Base-by-base conservation (phyloP, 139 green algal species). In the Ulvella scutata region DNA sequence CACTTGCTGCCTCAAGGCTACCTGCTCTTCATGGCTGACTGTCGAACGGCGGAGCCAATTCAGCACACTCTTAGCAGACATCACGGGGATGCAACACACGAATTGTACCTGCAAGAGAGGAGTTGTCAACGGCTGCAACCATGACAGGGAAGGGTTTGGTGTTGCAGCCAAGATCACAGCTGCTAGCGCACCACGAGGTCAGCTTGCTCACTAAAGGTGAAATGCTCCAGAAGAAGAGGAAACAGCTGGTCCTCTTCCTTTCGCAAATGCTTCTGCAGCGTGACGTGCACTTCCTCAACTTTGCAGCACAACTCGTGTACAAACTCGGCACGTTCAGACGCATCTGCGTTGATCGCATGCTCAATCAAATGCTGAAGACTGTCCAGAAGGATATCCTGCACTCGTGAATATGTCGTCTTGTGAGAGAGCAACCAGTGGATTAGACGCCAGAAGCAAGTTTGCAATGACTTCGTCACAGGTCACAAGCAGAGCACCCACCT, bases 181-280 rank as follows among this genome's bases (percentile, higher is more conserved):
- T 26, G 40, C 17, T 23, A 26, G 33, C 31, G 9, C 33, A 89
- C 92, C 9, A 96, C 90, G 34, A 97, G 81, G 73, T 89, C 85
- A 6, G 91, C 89, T 80, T 97, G 92, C 77, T 97, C 92, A 1
- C 83, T 78, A 21, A 72, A 76, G 3, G 62, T 82, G 77, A 98
- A 98, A 79, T 97, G 86, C 61, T 88, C 36, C 75, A 96, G 75
- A 36, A 98, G 84, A 37, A 98, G 87, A 4, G 94, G 94, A 72
- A 97, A 88, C 43, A 98, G 87, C 88, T 98, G 93, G 72, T 96
- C 86, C 80, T 98, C 94, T 80, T 98, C 94, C 77, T 98, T 98
- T 29, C 81, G 85, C 37, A 98, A 83, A 82, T 98, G 94, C 80
- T 96, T 94, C 34, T 78, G 74, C 33, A 98, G 86, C 3, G 93